Evolutionary conservation across 805 yeast species (phyloP).

Genomic region (Metschnikowia chrysomelidarum): DNA sequence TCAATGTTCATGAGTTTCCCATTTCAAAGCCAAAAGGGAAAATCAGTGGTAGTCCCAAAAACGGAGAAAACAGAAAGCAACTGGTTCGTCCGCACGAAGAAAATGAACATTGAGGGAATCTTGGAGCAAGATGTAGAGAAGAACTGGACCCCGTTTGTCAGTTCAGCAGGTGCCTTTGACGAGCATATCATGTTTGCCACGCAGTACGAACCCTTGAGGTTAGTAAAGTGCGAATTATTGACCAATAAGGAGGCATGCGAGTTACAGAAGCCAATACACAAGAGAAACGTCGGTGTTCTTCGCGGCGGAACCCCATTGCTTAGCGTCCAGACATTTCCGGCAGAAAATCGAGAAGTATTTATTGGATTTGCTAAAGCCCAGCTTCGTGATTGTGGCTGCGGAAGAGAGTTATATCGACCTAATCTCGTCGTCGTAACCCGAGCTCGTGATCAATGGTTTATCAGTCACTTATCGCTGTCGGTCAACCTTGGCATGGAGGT

Average conservation of each 20-base stretch:
- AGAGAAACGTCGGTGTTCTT: slow-evolving; percentile 21
- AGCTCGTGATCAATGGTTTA: no score
- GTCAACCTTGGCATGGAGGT: slow-evolving; percentile 31
- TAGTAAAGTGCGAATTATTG: slow-evolving; percentile 26
- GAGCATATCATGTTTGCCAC: slow-evolving; percentile 28
- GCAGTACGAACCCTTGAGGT: slow-evolving; percentile 30
- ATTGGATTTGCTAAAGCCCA: slow-evolving; percentile 46
- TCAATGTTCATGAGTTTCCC: slow-evolving; percentile 15
- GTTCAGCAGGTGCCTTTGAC: slow-evolving; percentile 35
- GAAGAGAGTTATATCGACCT: slow-evolving; percentile 43
- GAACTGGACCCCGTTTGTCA: slow-evolving; percentile 39
- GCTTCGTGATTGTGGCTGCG: slow-evolving; percentile 44
- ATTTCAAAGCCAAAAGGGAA: slow-evolving; percentile 15
- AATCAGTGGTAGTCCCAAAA: neutral
- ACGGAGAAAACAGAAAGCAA: slow-evolving; percentile 1
- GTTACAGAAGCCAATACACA: neutral
- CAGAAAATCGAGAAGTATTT: no score
- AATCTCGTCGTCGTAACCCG: slow-evolving; percentile 35
- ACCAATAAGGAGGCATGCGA: slow-evolving; percentile 25
- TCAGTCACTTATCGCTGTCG: slow-evolving; percentile 30
- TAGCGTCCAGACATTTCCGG: no score
- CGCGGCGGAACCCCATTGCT: slow-evolving; percentile 23
- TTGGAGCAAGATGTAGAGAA: slow-evolving; percentile 22
- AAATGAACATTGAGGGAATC: slow-evolving; percentile 4
- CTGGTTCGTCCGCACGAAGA: slow-evolving; percentile 4